Percentiles rank a stretch among this genome's conserved stretches.
Conservation (phyloP, 2,329 filamentous ascomycete species). For the Clonostachys rosea region DNA sequence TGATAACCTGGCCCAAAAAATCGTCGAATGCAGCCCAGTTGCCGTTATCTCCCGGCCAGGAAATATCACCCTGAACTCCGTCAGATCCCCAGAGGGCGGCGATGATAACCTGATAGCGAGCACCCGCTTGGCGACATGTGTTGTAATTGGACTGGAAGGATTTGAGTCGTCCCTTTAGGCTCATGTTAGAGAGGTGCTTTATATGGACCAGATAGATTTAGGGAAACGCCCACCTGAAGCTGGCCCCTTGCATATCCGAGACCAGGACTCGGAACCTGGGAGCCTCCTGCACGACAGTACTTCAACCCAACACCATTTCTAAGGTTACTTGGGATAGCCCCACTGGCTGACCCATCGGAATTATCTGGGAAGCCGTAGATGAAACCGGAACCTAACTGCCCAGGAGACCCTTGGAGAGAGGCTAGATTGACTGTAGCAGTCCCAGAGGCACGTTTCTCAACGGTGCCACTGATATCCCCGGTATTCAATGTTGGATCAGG, state of each 20-base stretch:
- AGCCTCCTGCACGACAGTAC: slow-evolving; percentile 5
- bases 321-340: slow-evolving; percentile 4
- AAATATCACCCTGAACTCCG: slow-evolving; percentile 18
- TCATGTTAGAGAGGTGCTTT: too few species aligned
- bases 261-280: slow-evolving; percentile 2
- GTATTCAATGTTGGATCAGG: too few species aligned
- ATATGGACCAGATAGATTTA: too few species aligned
- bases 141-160: too few species aligned
- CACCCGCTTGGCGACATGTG: too few species aligned
- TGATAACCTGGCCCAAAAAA: slow-evolving; percentile 30
- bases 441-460: too few species aligned
- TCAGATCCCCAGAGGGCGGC: slow-evolving; percentile 35
- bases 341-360: slow-evolving; percentile 1
- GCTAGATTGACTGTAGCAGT: slow-evolving; percentile 1
- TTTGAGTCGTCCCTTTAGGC: too few species aligned
- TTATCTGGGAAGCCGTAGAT: slow-evolving; percentile 7
- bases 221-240: too few species aligned
- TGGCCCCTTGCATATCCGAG: slow-evolving; percentile 1
- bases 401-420: background rate
- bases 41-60: slow-evolving; percentile 39
- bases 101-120: too few species aligned
- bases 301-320: slow-evolving; percentile 2
- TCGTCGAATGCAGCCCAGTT: slow-evolving; percentile 38
- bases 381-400: slow-evolving; percentile 5
- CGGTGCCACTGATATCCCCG: too few species aligned